phyloP scores from a whole-genome alignment of 2,329 filamentous ascomycete genomes.

The Alternaria sp. region DNA sequence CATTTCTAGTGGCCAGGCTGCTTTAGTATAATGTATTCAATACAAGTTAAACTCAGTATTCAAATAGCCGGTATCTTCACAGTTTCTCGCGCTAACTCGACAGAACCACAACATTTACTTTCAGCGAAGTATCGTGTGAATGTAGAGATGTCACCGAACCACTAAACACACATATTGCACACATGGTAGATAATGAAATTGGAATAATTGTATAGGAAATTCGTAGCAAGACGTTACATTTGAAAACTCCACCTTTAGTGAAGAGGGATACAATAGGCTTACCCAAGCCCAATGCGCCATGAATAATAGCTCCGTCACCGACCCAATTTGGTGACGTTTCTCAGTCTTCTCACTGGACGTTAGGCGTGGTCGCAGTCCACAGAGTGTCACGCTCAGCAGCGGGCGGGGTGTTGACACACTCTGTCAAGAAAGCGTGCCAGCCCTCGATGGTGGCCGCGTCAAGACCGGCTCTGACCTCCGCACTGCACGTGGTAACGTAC shows the following conservation, averaged over 20 bases:
- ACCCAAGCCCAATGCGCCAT: not conserved
- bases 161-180: not conserved
- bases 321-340: constrained; percentile 8
- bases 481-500: constrained; percentile 63
- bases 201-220: not conserved
- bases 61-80: not conserved
- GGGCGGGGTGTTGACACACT: constrained; percentile 60
- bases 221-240: not conserved
- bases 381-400: constrained; percentile 55
- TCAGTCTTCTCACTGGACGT: constrained; percentile 11
- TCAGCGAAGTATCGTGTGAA: not conserved
- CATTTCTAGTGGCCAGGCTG: not conserved
- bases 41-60: not conserved
- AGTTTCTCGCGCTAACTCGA: accelerated
- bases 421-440: constrained; percentile 60
- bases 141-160: not conserved
- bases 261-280: not conserved
- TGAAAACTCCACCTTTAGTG: not conserved
- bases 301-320: not conserved
- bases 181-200: not conserved
- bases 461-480: constrained; percentile 53
- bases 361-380: constrained; percentile 55
- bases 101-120: not conserved
- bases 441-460: constrained; percentile 56
- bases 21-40: not conserved